These are phyloP conservation scores for Monosporascus sp. DNA, from an alignment of 2,329 filamentous ascomycete species.

Conservation along the genomic window DNA sequence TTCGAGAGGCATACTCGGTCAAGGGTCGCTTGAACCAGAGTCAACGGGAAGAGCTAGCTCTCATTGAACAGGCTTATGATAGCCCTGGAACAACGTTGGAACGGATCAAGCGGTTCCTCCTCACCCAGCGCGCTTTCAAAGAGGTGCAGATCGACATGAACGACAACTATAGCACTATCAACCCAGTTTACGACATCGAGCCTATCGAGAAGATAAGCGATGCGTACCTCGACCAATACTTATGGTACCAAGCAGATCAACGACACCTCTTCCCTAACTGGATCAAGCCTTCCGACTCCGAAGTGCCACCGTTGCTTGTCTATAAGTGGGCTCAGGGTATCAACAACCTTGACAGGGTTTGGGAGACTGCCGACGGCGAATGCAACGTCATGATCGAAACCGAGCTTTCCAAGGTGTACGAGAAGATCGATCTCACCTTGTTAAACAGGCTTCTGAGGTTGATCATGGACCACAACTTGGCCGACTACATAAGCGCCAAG, in stretches of 20 bases:
- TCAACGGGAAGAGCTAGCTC: conserved; percentile 89
- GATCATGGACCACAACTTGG: conserved; percentile 99
- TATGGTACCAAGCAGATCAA: conserved; percentile 99
- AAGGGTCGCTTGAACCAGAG: conserved; percentile 96
- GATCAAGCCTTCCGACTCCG: conserved; percentile 98
- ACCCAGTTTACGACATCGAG: conserved; percentile 97
- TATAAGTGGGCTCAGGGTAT: conserved; percentile 99
- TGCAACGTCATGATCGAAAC: conserved; percentile 99
- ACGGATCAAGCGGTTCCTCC: conserved; percentile 92
- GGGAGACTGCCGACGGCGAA: conserved; percentile 89
- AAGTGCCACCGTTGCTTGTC: conserved; percentile 86
- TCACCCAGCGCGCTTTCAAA: conserved; percentile 97
- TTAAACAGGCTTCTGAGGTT: conserved; percentile 87
- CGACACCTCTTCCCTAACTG: conserved; percentile 94
- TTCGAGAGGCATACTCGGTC: conserved; percentile 94
- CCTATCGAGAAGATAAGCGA: conserved; percentile 99
- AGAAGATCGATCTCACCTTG: conserved; percentile 96
- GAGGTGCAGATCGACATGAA: conserved; percentile 99
- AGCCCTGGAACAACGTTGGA: conserved; percentile 94
- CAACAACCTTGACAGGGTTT: conserved; percentile 94
- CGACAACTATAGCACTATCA: conserved; percentile 98
- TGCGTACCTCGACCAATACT: conserved; percentile 94
- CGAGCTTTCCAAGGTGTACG: conserved; percentile 96
- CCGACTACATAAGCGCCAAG: conserved; percentile 98
- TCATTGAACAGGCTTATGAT: conserved; percentile 98